phyloP scores from a whole-genome alignment of 306 rosid species.

The Alnus rubra region DNA sequence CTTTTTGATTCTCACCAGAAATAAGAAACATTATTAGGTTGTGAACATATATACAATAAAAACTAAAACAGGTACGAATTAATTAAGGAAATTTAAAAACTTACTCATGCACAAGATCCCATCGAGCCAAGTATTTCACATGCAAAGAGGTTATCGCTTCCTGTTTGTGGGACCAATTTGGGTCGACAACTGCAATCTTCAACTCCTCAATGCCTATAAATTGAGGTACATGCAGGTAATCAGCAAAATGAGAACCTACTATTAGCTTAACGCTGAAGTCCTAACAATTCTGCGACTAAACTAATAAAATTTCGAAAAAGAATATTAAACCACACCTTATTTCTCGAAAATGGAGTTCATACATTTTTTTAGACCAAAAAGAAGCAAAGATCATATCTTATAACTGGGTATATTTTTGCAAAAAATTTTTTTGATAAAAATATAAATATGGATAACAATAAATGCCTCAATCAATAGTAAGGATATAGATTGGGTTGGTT shows the following conservation, averaged over 20 bases:
- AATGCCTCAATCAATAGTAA: not conserved
- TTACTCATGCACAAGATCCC: constrained; percentile 54
- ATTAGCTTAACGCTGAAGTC: constrained; percentile 13
- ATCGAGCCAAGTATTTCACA: constrained; percentile 59
- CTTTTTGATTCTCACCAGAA: not conserved
- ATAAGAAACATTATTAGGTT: not conserved
- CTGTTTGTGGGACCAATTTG: constrained; percentile 66
- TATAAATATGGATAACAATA: not conserved
- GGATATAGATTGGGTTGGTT: not conserved
- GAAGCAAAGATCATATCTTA: not conserved
- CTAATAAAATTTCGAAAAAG: constrained; percentile 19
- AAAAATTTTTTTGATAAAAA: not conserved
- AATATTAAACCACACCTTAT: constrained; percentile 6
- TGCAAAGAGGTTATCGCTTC: constrained; percentile 59
- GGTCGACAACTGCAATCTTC: constrained; percentile 65
- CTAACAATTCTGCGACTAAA: constrained; percentile 13
- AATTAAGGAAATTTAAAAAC: constrained; percentile 29
- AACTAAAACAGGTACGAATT: not conserved
- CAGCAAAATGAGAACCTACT: constrained; percentile 28
- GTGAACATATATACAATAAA: constrained; percentile 17
- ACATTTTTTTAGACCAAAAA: not conserved
- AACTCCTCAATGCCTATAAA: constrained; percentile 73
- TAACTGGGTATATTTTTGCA: not conserved
- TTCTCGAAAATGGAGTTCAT: not conserved
- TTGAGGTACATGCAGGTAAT: constrained; percentile 27